Conservation (phyloP, 2,329 filamentous ascomycete genomes). For the Alternaria dauci region DNA sequence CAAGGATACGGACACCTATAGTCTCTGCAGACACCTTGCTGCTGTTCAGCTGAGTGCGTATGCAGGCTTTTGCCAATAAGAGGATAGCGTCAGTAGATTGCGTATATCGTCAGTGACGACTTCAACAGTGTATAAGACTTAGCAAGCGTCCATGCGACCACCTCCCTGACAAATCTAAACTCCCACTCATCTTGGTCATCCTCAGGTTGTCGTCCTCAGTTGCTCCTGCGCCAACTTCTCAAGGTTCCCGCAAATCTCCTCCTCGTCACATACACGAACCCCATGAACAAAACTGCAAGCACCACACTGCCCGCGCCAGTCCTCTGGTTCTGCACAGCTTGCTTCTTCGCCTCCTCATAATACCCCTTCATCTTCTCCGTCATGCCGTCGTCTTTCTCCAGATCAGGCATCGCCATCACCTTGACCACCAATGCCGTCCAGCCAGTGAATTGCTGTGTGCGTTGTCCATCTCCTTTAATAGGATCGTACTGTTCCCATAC, state of each 20-base stretch:
- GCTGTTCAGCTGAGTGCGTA: constrained; percentile 1
- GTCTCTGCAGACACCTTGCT: background rate
- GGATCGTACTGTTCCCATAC: constrained; percentile 99
- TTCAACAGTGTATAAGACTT: too few species aligned
- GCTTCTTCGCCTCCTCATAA: constrained; percentile 33
- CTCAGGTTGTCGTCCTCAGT: background rate
- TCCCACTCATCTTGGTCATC: background rate
- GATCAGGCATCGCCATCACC: constrained; percentile 90
- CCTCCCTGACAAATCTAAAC: background rate
- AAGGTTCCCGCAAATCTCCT: constrained; percentile 38
- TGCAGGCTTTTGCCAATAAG: background rate
- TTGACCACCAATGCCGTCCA: constrained; percentile 99
- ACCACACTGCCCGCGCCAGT: constrained; percentile 27
- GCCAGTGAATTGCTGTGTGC: constrained; percentile 96
- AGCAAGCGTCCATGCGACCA: background rate
- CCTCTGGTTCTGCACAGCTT: constrained; percentile 25
- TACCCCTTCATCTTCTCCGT: constrained; percentile 29
- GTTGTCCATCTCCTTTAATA: constrained; percentile 89
- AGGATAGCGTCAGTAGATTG: background rate
- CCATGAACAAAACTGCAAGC: constrained; percentile 22
- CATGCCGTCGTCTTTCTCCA: constrained; percentile 46
- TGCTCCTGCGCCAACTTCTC: constrained; percentile 27
- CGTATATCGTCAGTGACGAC: too few species aligned
- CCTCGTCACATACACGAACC: constrained; percentile 34
- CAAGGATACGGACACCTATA: constrained; percentile 15